Base-by-base conservation (phyloP, 306 rosid genomes). In the Hylodesmum podocarpum region DNA sequence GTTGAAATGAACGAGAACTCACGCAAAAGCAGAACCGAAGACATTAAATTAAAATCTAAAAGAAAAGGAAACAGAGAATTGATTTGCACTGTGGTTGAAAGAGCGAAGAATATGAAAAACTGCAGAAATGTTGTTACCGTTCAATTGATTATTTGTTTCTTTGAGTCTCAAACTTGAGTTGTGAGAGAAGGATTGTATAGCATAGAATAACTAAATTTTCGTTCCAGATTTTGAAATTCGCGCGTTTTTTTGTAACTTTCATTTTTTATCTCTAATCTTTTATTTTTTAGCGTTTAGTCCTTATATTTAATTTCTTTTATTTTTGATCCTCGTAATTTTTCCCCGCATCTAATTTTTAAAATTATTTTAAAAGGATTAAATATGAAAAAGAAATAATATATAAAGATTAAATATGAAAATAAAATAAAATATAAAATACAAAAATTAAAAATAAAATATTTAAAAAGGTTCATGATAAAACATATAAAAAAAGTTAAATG, bases 221-320 rank as follows among this genome's bases (percentile, higher is more conserved):
- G 3, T 28, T 16, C 21, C 31, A 1, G 53, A 43, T 53, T 69
- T 63, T 55, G 76, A 84, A 84, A 76, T n/a, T 63, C 65, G 73
- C 36, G 80, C 82, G 76, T 44, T 64, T 64, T 66, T 31, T 18
- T 11, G 1, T 64, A 37, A n/a, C n/a, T n/a, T n/a, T n/a, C n/a
- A n/a, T n/a, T n/a, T n/a, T n/a, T n/a, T n/a, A n/a, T n/a, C n/a
- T n/a, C n/a, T n/a, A n/a, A n/a, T n/a, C n/a, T n/a, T n/a, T n/a
- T n/a, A n/a, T n/a, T n/a, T n/a, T n/a, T n/a, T n/a, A n/a, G n/a
- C n/a, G n/a, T n/a, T n/a, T n/a, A n/a, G n/a, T n/a, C n/a, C n/a
- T n/a, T n/a, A n/a, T n/a, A n/a, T n/a, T n/a, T n/a, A n/a, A n/a
- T n/a, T n/a, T n/a, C n/a, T n/a, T n/a, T n/a, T n/a, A n/a, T n/a